phyloP scores from a whole-genome alignment of 1,139 yeast species.

The Candida sanyaensis region DNA sequence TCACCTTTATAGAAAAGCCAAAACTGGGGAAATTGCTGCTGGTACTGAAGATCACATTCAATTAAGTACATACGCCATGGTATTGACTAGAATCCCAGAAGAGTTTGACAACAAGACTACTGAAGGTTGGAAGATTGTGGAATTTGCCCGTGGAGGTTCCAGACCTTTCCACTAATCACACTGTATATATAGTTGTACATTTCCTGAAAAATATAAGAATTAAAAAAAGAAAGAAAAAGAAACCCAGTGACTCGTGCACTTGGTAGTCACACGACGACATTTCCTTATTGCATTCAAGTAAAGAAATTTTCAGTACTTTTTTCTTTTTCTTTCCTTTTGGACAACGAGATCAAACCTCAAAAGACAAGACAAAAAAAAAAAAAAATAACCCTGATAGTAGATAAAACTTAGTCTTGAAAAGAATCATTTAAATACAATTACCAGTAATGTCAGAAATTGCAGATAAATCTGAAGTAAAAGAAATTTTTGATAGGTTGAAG shows the following conservation, averaged over 20 bases:
- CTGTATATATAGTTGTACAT: conserved; percentile 7
- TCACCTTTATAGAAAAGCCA: conserved; percentile 82
- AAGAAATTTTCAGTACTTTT: not conserved
- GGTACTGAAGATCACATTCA: conserved; percentile 95
- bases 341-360: conserved; percentile 8
- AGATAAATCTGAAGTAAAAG: conserved; percentile 60
- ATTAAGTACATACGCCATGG: conserved; percentile 94
- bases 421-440: no score
- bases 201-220: not conserved
- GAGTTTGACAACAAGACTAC: conserved; percentile 88
- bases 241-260: not conserved
- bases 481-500: conserved; percentile 58
- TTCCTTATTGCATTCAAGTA: not conserved
- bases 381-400: not conserved
- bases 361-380: not conserved
- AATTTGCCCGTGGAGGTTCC: conserved; percentile 92
- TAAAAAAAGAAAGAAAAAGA: not conserved
- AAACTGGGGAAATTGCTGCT: conserved; percentile 94
- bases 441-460: conserved; percentile 53
- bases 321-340: not conserved
- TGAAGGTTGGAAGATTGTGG: conserved; percentile 96
- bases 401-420: not conserved
- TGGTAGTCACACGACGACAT: not conserved
- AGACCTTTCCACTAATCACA: conserved; percentile 71
- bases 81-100: conserved; percentile 88